Evolutionary conservation across 2,329 filamentous ascomycete genomes (phyloP), one percentile per base, ranked within the genome.

Genomic region (Aspergillus intermedius): DNA sequence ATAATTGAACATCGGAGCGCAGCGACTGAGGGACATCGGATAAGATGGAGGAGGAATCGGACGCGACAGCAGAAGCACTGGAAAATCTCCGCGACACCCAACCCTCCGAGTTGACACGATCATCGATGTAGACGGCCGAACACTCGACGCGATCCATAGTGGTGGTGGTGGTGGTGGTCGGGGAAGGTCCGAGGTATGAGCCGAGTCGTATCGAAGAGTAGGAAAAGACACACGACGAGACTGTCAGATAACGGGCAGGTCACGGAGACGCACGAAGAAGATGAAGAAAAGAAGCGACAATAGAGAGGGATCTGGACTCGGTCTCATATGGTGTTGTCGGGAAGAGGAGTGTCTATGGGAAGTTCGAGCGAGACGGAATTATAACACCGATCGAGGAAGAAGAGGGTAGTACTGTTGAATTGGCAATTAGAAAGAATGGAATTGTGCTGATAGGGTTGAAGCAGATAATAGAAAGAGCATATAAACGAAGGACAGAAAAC

Each of bases 71-170:
- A 50, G 62, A 55, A 50, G 54, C 46, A 45, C 58, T 60, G 37
- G 55, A 52, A 8, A 62, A 63, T 45, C 58, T 62, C 47, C 67
- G 60, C 48, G 63, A 62, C 46, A 74, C 65, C 71, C 72, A 75
- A 60, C 69, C 61, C 50, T 74, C 72, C 28, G 65, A 65, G 45
- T 63, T 62, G 50, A 74, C 70, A 49, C 72, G 66, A 53, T 71
- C 69, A 57, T 75, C 72, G 43, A 75, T 70, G 50, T 74, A 75
- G 53, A 74, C 69, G 46, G 70, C 72, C 51, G 64, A 66, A 54
- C 68, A 73, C 50, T 70, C 68, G 50, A 69, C 60, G 46, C 63
- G 65, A 55, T 73, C 68, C 70, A 71, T 73, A 48, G 46, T 65
- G 53, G 30, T 10, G 30, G 30, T 10, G 30, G 30, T n/a, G 30